Conservation (phyloP, 129 eudicot species). For the Pittosporum tobira region DNA sequence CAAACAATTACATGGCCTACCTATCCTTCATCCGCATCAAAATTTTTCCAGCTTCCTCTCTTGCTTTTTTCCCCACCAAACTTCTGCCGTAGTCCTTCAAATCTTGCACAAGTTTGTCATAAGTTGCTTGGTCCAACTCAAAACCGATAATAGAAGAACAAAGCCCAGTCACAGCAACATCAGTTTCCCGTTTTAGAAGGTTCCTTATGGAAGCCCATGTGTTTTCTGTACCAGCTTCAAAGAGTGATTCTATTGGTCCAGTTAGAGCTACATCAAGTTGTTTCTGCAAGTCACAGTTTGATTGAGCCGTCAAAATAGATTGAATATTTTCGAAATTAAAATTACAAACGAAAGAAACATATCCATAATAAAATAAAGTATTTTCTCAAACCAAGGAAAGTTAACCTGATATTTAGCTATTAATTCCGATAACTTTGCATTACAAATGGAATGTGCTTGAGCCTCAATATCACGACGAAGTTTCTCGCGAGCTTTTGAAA, state of each 20-base stretch:
- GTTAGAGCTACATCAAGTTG: conserved; percentile 30
- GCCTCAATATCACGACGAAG: conserved; percentile 37
- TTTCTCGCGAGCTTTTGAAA: conserved; percentile 33
- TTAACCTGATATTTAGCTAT: conserved; percentile 26
- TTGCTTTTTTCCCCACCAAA: conserved; percentile 40
- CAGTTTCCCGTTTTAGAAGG: conserved; percentile 39
- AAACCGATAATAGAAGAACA: conserved; percentile 30
- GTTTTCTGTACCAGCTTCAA: conserved; percentile 33
- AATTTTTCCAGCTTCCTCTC: conserved; percentile 48
- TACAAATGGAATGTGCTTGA: conserved; percentile 23
- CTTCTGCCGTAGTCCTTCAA: conserved; percentile 30
- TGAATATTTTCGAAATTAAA: neutral
- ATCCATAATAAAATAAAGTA: neutral
- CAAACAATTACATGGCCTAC: conserved; percentile 10
- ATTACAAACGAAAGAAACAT: neutral
- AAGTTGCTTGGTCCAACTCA: conserved; percentile 34
- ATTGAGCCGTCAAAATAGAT: conserved; percentile 3
- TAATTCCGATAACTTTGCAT: conserved; percentile 22
- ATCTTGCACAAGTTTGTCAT: conserved; percentile 28
- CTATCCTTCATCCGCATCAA: conserved; percentile 56
- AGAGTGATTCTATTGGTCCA: conserved; percentile 37
- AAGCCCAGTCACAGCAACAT: conserved; percentile 27
- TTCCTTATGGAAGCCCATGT: conserved; percentile 47
- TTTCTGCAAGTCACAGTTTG: conserved; percentile 24
- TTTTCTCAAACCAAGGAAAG: neutral